Conservation (phyloP, 208 protist species). For the Tritrichomonas foetus region DNA sequence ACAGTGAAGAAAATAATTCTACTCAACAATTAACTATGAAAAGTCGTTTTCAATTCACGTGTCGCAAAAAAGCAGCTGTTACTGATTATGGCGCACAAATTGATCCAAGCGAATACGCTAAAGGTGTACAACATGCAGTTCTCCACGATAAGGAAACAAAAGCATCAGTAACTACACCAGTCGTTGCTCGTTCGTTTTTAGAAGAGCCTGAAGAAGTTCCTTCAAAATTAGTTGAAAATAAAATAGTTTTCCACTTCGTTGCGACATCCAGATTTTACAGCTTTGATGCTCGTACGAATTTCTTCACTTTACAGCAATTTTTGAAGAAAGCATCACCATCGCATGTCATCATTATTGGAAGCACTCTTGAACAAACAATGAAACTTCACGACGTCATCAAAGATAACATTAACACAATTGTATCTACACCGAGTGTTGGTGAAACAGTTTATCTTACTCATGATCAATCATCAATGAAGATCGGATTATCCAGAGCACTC, state of each 20-base stretch:
- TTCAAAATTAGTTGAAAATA: neutral
- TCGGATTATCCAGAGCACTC: neutral
- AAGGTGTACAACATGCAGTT: neutral
- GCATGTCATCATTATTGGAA: neutral
- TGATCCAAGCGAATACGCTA: neutral
- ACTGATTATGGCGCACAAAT: neutral
- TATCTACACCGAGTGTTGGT: neutral
- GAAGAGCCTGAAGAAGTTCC: neutral
- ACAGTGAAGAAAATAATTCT: neutral
- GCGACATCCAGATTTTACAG: neutral
- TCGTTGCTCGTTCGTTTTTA: neutral
- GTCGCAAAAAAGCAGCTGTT: neutral
- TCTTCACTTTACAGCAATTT: neutral
- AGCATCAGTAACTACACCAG: neutral
- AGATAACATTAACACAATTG: neutral
- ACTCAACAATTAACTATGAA: neutral
- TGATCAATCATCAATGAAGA: neutral
- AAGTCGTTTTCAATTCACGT: neutral
- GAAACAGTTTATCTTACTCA: neutral
- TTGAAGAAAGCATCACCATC: neutral
- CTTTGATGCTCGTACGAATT: neutral
- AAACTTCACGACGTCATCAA: neutral
- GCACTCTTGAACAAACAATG: neutral
- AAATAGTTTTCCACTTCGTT: neutral
- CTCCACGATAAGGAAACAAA: neutral